Percentiles rank a stretch among this genome's conserved stretches.
Conservation (phyloP, 2,329 filamentous ascomycete genomes). For the Trichophaea hybrida region DNA sequence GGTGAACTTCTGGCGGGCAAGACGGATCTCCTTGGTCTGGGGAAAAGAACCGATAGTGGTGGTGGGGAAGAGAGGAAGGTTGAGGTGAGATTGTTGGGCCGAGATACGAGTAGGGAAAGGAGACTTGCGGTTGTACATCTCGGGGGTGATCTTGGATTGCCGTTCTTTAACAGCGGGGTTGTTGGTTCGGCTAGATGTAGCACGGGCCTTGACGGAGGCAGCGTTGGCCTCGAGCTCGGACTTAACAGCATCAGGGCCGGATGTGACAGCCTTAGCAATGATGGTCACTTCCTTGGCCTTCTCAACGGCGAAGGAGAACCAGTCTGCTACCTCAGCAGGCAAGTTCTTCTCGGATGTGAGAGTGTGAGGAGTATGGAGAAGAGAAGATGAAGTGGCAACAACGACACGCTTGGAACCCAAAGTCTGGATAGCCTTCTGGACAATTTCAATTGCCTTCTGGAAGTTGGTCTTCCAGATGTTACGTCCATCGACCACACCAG, state of each 20-base stretch:
- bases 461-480: constrained; percentile 99
- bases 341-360: constrained; percentile 98
- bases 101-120: constrained; percentile 72
- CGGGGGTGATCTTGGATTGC: constrained; percentile 68
- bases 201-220: constrained; percentile 80
- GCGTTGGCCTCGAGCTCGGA: constrained; percentile 92
- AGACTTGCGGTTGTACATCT: constrained; percentile 86
- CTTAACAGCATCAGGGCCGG: constrained; percentile 73
- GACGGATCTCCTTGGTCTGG: constrained; percentile 96
- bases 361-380: constrained; percentile 96
- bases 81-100: constrained; percentile 82
- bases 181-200: constrained; percentile 89
- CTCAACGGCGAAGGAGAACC: constrained; percentile 97
- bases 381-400: constrained; percentile 89
- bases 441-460: constrained; percentile 79
- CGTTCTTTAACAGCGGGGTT: constrained; percentile 94
- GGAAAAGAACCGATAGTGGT: constrained; percentile 99
- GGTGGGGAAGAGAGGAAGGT: constrained; percentile 92
- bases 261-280: constrained; percentile 93
- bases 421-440: constrained; percentile 84
- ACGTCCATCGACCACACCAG: constrained; percentile 92
- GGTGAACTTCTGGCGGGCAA: constrained; percentile 95
- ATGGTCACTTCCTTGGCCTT: constrained; percentile 82
- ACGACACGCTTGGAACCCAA: constrained; percentile 96
- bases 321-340: constrained; percentile 80